Evolutionary conservation across 176 grass and related monocot genomes (phyloP), one percentile per base, ranked within the genome.

Genomic region (Oryza officinalis): DNA sequence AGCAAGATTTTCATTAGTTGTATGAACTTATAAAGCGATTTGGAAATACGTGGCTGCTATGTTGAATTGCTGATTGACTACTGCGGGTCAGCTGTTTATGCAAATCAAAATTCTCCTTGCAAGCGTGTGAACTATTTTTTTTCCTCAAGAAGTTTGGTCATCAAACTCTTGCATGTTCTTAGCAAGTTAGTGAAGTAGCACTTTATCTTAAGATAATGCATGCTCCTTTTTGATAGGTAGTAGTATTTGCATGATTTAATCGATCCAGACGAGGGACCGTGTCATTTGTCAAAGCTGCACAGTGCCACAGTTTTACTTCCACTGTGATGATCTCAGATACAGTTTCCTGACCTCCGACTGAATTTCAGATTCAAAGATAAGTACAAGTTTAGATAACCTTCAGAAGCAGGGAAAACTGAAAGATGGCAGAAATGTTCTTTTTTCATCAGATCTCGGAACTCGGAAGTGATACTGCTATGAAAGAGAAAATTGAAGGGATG

Each of bases 301-400:
- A 9, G 37, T 38, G 37, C 37, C 45, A 47, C 30, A n/a, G 20
- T 80, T 80, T 37, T 17, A 13, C 18, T 76, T 25, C 27, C 27
- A 50, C 30, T 33, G 18, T 13, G 22, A 65, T 47, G 45, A 15
- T 15, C 45, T 47, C 41, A 72, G 67, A 8, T 73, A 49, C 52
- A 18, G 17, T 32, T 3, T 69, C 37, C 37, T 38, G 37, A 38
- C 25, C 17, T 15, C 32, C 30, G 65, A 47, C 10, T 37, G 4
- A 49, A 13, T 64, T 37, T 25, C 61, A 75, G 72, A 85, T 85
- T 30, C 57, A 72, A 76, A 17, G 11, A 52, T 38, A 38, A 38
- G 33, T 38, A 38, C n/a, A n/a, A n/a, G n/a, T n/a, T n/a, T 8
- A 8, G 37, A 38, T 38, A 8, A 32, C 25, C 35, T 54, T 73